Base-by-base conservation (phyloP, 1,139 yeast genomes). In the Meyerozyma elateridarum region DNA sequence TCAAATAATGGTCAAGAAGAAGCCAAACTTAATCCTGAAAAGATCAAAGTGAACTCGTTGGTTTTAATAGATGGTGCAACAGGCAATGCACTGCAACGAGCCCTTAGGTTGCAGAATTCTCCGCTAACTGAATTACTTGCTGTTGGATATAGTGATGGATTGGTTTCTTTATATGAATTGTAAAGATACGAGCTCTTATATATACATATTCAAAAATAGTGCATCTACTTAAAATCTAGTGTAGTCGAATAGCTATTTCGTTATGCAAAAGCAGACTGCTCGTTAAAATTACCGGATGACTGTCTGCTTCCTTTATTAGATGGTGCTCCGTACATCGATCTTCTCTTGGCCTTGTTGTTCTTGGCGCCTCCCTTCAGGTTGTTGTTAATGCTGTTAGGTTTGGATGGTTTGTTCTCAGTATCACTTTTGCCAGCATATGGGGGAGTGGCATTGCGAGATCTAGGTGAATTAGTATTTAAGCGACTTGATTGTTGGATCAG, bases 301-400 rank as follows among this genome's bases (percentile, higher is more conserved):
- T 24, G 27, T 14, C 27, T 17, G 11, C 14, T 24, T 15, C 12
- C 8, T 6, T 8, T 24, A 17, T 24, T 24, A n/a, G 7, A 6
- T 7, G 27, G 27, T 14, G 27, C 27, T 9, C 46, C 49, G 27
- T 50, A 44, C 37, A 46, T 38, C 4, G 53, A 48, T 34, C 48
- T 51, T 37, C 54, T 48, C 35, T 51, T 50, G 24, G 42, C 40
- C 36, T 40, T 45, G 30, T 47, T 51, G 30, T 42, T 44, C 25
- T 31, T 34, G 18, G 18, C 27, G 17, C 9, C 2, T n/a, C n/a
- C n/a, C n/a, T n/a, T n/a, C n/a, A n/a, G n/a, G 29, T 40, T 40
- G 17, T 45, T 48, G 33, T 44, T 44, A 36, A 41, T 28, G 26
- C 42, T 32, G 46, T 43, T 36, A 39, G 36, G 27, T n/a, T 18